Evolutionary conservation across 768 basidiomycete species (phyloP).

Genomic region (Boletales sp.): DNA sequence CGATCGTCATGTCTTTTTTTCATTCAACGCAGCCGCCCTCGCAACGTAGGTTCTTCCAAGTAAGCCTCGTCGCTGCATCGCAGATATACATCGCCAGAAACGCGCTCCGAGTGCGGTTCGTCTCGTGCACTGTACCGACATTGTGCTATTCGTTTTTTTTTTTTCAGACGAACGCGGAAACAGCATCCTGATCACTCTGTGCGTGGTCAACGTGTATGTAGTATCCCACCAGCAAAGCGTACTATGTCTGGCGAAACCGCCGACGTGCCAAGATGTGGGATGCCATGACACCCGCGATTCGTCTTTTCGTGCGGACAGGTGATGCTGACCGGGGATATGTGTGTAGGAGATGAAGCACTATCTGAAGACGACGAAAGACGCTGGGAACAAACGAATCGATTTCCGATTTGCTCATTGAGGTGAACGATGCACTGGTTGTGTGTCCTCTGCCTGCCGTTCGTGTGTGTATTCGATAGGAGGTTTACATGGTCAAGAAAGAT

Average conservation of each 20-base stretch:
- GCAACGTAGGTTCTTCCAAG: slow-evolving; percentile 43
- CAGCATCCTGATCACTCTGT: slow-evolving; percentile 47
- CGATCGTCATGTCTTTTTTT: too few species aligned
- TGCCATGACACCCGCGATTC: slow-evolving; percentile 47
- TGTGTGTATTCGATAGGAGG: too few species aligned
- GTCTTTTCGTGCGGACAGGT: not conserved
- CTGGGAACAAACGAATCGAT: slow-evolving; percentile 57
- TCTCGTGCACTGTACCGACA: too few species aligned
- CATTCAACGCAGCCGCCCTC: too few species aligned
- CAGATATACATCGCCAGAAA: slow-evolving; percentile 60
- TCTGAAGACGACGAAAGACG: slow-evolving; percentile 35
- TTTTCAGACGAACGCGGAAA: slow-evolving; percentile 55
- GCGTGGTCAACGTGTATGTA: slow-evolving; percentile 48
- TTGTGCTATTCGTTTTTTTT: not conserved
- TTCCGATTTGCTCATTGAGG: slow-evolving; percentile 57
- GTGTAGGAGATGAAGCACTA: slow-evolving; percentile 58
- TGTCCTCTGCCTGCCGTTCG: too few species aligned
- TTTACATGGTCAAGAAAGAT: too few species aligned
- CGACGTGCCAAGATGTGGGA: slow-evolving; percentile 55
- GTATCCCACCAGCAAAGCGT: slow-evolving; percentile 52
- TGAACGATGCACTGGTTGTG: too few species aligned
- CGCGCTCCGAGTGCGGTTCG: slow-evolving; percentile 49
- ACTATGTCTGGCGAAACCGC: slow-evolving; percentile 57
- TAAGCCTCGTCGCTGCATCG: slow-evolving; percentile 39
- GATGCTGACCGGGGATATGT: slow-evolving; percentile 4